phyloP scores from a whole-genome alignment of 805 yeast genomes.

The Candida ipomoeae region DNA sequence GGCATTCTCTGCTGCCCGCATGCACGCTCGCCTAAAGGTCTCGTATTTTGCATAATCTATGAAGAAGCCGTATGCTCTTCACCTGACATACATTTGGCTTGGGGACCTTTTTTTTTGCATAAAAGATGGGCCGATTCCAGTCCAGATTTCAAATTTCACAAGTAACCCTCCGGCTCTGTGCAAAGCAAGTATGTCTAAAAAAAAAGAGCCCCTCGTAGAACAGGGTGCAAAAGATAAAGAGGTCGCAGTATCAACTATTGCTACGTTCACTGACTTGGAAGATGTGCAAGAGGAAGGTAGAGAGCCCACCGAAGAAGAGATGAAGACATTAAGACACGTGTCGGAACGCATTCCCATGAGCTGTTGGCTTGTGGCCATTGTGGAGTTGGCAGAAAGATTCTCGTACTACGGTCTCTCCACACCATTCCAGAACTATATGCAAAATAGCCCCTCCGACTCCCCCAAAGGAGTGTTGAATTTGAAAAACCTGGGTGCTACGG shows the following conservation, averaged over 20 bases:
- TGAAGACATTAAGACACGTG: conserved; percentile 50
- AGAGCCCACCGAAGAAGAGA: conserved; percentile 50
- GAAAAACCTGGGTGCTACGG: conserved; percentile 12
- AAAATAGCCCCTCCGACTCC: conserved; percentile 10
- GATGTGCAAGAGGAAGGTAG: conserved; percentile 3
- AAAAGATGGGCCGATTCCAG: not conserved
- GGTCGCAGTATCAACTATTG: not conserved
- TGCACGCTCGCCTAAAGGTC: not conserved
- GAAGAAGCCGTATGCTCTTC: not conserved
- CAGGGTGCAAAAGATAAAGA: conserved; percentile 1
- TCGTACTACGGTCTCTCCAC: conserved; percentile 15
- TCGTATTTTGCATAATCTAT: conserved; percentile 2
- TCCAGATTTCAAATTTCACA: too few relatives aligned
- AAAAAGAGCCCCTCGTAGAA: not conserved
- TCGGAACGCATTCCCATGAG: conserved; percentile 20
- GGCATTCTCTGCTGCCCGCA: not conserved
- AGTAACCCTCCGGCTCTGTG: not conserved
- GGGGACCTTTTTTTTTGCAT: not conserved
- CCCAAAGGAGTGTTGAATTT: conserved; percentile 12
- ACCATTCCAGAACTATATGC: conserved; percentile 17
- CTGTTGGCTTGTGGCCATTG: conserved; percentile 15
- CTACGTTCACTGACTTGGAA: conserved; percentile 4
- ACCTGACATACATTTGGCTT: not conserved
- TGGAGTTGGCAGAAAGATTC: conserved; percentile 16
- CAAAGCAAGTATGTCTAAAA: not conserved